Evolutionary conservation across 768 basidiomycete species (phyloP), one percentile per base, ranked within the genome.

Genomic region (Porphyrellus cyaneotinctus): DNA sequence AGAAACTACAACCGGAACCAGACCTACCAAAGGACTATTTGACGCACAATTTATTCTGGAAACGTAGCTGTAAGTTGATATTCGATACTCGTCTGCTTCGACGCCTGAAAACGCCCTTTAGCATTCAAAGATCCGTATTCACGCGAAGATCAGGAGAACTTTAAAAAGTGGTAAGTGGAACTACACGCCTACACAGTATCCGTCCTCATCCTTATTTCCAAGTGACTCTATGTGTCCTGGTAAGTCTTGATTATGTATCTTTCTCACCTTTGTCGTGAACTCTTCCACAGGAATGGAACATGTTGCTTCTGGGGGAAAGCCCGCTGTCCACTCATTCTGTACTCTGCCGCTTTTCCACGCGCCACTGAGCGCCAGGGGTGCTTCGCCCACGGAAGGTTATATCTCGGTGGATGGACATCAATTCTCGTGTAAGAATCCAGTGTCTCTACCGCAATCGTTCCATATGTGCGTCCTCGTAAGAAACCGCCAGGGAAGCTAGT

Each of bases 91-190:
- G 2, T 2, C 15, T 1, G 0, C 13, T 7, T 54, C 18, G 17
- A 33, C 24, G 12, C 1, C 41, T 49, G 12, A 58, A n/a, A n/a
- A 43, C 15, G 7, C 47, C 43, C 14, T 44, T 13, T 43, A 83
- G 82, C 80, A 6, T 84, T 83, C 71, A 81, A 77, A 68, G 82
- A 84, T 62, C 83, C 82, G 0, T 84, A 84, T 57, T 74, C 81
- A 6, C 73, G 73, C 8, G 80, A 82, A 36, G 81, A 84, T 44
- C 78, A 78, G 58, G 45, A 70, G 0, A 73, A 74, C 46, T 84
- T 83, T 59, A 63, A 71, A 1, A 76, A 77, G 58, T 84, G 82
- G 79, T 80, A 58, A 42, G 75, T 64, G 15, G 10, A 45, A 3
- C 18, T 26, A 28, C 11, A 10, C 3, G 12, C 11, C 2, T 3